A percentile compares a stretch with the other conserved stretches of the same genome.
Evolutionary conservation across 106 monocot genomes (phyloP).

Genomic region (Apostasia shenzhenica): DNA sequence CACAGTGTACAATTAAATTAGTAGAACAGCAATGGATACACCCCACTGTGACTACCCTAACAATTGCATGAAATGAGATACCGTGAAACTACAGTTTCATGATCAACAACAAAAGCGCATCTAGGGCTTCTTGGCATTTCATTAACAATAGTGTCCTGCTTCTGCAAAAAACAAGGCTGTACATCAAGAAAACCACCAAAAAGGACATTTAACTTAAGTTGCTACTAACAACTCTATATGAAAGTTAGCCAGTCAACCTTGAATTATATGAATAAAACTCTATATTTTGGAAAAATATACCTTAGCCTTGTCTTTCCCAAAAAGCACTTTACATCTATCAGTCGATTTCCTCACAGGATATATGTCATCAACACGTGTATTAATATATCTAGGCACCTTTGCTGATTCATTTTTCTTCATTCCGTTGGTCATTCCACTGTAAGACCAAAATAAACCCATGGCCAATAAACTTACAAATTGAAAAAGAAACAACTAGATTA

Average conservation of each 20-base stretch:
- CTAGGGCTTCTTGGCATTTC: neutral
- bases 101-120: slow-evolving; percentile 7
- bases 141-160: slow-evolving; percentile 20
- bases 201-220: neutral
- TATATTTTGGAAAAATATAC: slow-evolving; percentile 7
- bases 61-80: slow-evolving; percentile 11
- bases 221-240: neutral
- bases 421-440: slow-evolving; percentile 8
- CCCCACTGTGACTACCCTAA: no score
- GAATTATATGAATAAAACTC: neutral
- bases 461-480: no score
- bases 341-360: slow-evolving; percentile 59
- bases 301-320: slow-evolving; percentile 39
- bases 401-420: slow-evolving; percentile 14
- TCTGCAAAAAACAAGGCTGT: neutral
- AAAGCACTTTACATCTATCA: slow-evolving; percentile 38
- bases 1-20: neutral
- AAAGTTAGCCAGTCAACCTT: neutral
- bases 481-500: no score
- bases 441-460: neutral
- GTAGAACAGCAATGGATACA: neutral
- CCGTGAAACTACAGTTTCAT: slow-evolving; percentile 11
- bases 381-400: slow-evolving; percentile 50
- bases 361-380: slow-evolving; percentile 42
- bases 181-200: neutral